phyloP scores from a whole-genome alignment of 495 filamentous ascomycete genomes.

The Bryoglossum gracile region DNA sequence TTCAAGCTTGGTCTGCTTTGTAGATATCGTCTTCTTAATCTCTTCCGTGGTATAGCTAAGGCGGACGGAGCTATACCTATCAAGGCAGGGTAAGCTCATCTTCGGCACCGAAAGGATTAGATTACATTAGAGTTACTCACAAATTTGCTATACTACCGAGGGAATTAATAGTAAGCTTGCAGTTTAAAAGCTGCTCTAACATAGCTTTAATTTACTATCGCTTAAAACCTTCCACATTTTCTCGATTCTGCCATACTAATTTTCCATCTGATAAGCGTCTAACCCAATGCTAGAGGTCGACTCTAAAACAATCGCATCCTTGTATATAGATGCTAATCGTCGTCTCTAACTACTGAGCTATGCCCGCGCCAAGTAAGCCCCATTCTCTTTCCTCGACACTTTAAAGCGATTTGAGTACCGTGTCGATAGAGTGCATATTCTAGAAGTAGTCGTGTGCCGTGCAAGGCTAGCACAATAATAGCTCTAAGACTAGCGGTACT shows the following conservation, averaged over 20 bases:
- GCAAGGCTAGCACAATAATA: constrained; percentile 32
- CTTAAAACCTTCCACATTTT: constrained; percentile 32
- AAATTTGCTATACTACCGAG: constrained; percentile 31
- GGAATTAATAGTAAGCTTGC: constrained; percentile 28
- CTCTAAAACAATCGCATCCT: constrained; percentile 31
- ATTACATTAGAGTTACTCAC: constrained; percentile 22
- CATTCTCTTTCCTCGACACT: constrained; percentile 30
- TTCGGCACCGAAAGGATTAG: constrained; percentile 3
- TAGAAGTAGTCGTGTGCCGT: constrained; percentile 31
- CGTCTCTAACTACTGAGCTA: constrained; percentile 27
- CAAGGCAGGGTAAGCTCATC: constrained; percentile 19
- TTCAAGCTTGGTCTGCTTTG: constrained; percentile 24
- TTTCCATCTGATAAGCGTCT: constrained; percentile 32
- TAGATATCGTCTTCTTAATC: constrained; percentile 26
- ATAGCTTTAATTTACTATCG: constrained; percentile 29
- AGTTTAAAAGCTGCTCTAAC: constrained; percentile 31
- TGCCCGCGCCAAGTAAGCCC: constrained; percentile 28
- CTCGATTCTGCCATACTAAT: constrained; percentile 29
- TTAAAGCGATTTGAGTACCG: constrained; percentile 30
- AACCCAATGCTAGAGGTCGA: constrained; percentile 31
- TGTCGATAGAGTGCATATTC: constrained; percentile 30
- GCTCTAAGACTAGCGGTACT: constrained; percentile 31
- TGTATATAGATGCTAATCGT: constrained; percentile 26
- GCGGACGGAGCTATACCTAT: constrained; percentile 29
- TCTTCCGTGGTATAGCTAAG: constrained; percentile 26